These are phyloP conservation scores for Neolentinus lepideus DNA, from an alignment of 1,284 basidiomycete genomes.

Conservation along the genomic window DNA sequence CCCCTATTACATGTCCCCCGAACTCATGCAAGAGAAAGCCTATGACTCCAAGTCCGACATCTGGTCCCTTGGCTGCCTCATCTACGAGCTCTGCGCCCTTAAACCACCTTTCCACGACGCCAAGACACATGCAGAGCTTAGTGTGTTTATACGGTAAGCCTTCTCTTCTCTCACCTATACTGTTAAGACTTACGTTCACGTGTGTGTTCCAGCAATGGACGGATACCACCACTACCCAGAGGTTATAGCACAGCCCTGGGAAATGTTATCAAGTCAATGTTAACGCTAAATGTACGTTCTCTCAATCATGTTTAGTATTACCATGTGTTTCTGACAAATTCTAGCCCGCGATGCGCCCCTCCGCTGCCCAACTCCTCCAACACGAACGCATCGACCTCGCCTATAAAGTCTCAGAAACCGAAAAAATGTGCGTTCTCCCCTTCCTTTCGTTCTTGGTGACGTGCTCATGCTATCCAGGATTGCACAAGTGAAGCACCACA, in stretches of 20 bases:
- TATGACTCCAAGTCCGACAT: conserved; percentile 98
- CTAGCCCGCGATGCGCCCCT: conserved; percentile 79
- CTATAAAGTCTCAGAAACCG: conserved; percentile 66
- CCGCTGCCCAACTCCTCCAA: conserved; percentile 70
- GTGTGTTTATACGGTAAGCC: conserved; percentile 68
- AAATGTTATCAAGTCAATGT: conserved; percentile 79
- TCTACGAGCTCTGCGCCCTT: conserved; percentile 91
- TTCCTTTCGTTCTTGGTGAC: background rate
- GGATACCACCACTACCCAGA: conserved; percentile 80
- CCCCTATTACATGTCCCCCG: conserved; percentile 98
- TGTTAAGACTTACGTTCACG: background rate
- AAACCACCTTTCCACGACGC: conserved; percentile 90
- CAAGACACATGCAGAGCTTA: conserved; percentile 80
- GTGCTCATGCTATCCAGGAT: conserved; percentile 33
- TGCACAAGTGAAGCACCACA: conserved; percentile 54
- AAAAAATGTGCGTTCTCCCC: conserved; percentile 57
- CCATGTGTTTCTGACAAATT: too few relatives aligned
- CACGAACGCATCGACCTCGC: conserved; percentile 73
- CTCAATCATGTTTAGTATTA: too few relatives aligned
- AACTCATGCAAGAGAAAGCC: conserved; percentile 91
- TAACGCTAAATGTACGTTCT: conserved; percentile 70
- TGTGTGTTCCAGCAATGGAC: conserved; percentile 51
- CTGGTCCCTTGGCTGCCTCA: conserved; percentile 95
- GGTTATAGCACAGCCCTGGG: conserved; percentile 71
- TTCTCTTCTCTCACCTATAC: background rate